phyloP scores from a whole-genome alignment of 2,329 filamentous ascomycete species.

The Diaporthe humulicola region DNA sequence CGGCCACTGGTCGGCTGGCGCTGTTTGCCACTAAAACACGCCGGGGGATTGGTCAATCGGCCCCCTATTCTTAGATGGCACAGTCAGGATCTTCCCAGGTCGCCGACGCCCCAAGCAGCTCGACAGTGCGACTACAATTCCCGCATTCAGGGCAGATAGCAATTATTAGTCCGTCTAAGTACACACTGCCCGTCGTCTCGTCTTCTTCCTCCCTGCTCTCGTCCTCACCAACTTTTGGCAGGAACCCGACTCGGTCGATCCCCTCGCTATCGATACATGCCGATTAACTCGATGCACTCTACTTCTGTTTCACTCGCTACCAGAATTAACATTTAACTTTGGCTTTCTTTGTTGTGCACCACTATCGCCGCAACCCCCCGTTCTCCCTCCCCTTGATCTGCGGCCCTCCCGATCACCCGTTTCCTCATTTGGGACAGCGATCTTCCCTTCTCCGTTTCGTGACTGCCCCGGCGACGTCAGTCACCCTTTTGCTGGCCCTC shows the following conservation, averaged over 20 bases:
- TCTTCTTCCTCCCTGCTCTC: slow-evolving; percentile 1
- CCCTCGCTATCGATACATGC: slow-evolving; percentile 11
- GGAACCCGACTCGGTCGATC: not conserved
- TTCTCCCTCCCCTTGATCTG: slow-evolving; percentile 33
- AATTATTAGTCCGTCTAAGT: no score
- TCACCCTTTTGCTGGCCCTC: not conserved
- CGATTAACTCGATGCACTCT: not conserved
- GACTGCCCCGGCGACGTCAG: slow-evolving; percentile 35
- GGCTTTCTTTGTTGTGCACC: slow-evolving; percentile 1
- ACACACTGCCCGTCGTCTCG: not conserved
- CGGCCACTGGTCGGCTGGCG: not conserved
- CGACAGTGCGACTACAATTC: slow-evolving; percentile 14
- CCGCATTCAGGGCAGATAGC: not conserved
- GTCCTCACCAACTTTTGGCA: slow-evolving; percentile 11
- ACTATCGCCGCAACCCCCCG: not conserved
- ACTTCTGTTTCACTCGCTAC: slow-evolving; percentile 33
- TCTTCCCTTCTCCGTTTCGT: slow-evolving; percentile 29
- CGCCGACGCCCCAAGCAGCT: not conserved
- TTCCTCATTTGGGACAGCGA: slow-evolving; percentile 31
- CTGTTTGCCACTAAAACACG: slow-evolving; percentile 26
- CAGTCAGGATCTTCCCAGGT: slow-evolving; percentile 17
- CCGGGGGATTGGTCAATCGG: slow-evolving; percentile 19
- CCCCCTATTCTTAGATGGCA: slow-evolving; percentile 33
- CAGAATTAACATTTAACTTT: not conserved
- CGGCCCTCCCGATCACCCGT: slow-evolving; percentile 22